Percentiles rank a stretch among this genome's conserved stretches.
Conservation (phyloP, 441 rosid genomes). For the Corymbia citriodora region DNA sequence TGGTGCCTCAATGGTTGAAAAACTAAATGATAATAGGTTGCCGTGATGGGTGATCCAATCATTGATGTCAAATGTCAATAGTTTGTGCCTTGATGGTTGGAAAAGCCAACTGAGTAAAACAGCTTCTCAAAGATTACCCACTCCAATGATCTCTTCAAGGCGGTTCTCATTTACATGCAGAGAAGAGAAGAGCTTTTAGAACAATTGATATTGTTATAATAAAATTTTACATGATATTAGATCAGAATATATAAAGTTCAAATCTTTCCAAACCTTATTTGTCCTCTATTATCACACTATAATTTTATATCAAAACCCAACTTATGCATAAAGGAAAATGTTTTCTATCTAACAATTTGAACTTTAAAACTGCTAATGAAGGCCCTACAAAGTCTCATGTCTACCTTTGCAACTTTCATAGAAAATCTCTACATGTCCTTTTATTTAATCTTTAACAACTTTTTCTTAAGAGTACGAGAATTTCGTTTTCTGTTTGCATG, state of each 20-base stretch:
- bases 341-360: no score
- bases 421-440: background rate
- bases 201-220: no score
- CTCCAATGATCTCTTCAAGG: background rate
- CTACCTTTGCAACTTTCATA: background rate
- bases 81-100: background rate
- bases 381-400: background rate
- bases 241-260: accelerated
- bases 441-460: background rate
- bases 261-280: background rate
- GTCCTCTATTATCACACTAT: background rate
- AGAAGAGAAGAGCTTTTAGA: background rate
- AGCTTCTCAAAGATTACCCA: background rate
- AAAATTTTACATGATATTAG: background rate
- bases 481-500: background rate
- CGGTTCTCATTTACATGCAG: background rate
- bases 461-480: background rate
- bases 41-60: no score
- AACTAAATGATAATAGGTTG: no score
- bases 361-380: background rate
- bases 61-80: no score
- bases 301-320: background rate
- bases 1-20: no score
- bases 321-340: no score
- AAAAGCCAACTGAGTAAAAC: background rate